phyloP scores from a whole-genome alignment of 371 early-diverging fungal genomes.

The Lichtheimia ramosa region DNA sequence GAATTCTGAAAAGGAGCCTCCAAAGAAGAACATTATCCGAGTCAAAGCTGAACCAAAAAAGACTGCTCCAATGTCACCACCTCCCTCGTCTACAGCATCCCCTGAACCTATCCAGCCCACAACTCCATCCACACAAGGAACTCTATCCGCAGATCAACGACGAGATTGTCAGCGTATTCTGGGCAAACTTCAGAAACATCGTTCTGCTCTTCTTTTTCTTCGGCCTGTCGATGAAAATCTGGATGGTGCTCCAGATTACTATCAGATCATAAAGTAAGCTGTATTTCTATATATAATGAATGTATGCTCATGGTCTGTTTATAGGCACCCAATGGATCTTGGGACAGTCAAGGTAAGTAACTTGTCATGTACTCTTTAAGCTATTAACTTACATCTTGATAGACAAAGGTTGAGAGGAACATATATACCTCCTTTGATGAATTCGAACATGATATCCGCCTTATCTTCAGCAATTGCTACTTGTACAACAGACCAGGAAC shows the following conservation, averaged over 20 bases:
- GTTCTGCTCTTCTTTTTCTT: constrained; percentile 60
- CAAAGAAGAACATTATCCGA: constrained; percentile 8
- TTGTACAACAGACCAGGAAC: constrained; percentile 51
- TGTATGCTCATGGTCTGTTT: background rate
- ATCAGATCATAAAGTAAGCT: constrained; percentile 35
- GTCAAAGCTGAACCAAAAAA: constrained; percentile 7
- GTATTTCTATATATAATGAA: background rate
- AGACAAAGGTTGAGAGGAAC: constrained; percentile 66
- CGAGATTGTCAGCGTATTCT: constrained; percentile 42
- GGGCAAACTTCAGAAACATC: constrained; percentile 57
- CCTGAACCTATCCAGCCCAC: constrained; percentile 10
- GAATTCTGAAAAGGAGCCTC: background rate
- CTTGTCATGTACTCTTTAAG: no score
- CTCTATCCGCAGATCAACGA: constrained; percentile 26
- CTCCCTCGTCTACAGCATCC: constrained; percentile 7
- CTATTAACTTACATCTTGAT: constrained; percentile 31
- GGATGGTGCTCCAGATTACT: constrained; percentile 55
- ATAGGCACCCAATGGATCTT: constrained; percentile 96
- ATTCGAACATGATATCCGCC: constrained; percentile 68
- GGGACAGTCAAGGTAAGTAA: constrained; percentile 61
- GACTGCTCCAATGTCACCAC: constrained; percentile 10
- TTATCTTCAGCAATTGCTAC: constrained; percentile 59
- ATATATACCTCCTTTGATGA: constrained; percentile 50
- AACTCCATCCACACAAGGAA: constrained; percentile 3
- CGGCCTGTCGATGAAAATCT: constrained; percentile 65